Base-by-base conservation (phyloP, 139 green algal genomes). In the Trebouxia sp. region DNA sequence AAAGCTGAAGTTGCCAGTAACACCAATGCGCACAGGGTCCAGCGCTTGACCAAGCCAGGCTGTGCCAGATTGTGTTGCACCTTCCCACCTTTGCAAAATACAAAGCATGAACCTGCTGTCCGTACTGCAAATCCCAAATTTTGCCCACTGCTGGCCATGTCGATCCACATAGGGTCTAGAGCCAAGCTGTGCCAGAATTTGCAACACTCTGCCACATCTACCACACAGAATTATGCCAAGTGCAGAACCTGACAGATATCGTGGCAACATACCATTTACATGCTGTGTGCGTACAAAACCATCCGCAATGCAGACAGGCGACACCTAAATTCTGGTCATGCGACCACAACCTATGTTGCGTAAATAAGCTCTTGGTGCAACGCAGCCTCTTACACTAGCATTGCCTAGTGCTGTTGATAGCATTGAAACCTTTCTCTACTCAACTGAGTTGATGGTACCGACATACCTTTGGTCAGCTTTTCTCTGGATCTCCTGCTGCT, bases 401-500 rank as follows among this genome's bases (percentile, higher is more conserved):
- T n/a, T n/a, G n/a, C n/a, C n/a, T n/a, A n/a, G n/a, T n/a, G n/a
- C n/a, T n/a, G n/a, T n/a, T n/a, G n/a, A n/a, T n/a, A n/a, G n/a
- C n/a, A n/a, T n/a, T n/a, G n/a, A 14, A 53, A 5, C 2, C 47
- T 53, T 2, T 70, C 58, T 70, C 17, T 14, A 76, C 8, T 12
- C 10, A 1, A 41, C 32, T 41, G 58, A n/a, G 37, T 24, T 24
- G 48, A 15, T n/a, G n/a, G n/a, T n/a, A n/a, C n/a, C n/a, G 35
- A 10, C 35, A 58, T 66, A 89, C 80, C 84, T 41, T 58, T 86
- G 65, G 35, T 80, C 50, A 37, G 79, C 89, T 17, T 82, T 75
- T 42, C 81, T 65, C 70, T 95, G 89, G 5, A 91, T 85, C 20
- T 89, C 83, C 22, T 81, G 37, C 85, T 94, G 91, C 79, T 90